Evolutionary conservation across 305 asterid genomes (phyloP).

Genomic region (Solanum chacoense): DNA sequence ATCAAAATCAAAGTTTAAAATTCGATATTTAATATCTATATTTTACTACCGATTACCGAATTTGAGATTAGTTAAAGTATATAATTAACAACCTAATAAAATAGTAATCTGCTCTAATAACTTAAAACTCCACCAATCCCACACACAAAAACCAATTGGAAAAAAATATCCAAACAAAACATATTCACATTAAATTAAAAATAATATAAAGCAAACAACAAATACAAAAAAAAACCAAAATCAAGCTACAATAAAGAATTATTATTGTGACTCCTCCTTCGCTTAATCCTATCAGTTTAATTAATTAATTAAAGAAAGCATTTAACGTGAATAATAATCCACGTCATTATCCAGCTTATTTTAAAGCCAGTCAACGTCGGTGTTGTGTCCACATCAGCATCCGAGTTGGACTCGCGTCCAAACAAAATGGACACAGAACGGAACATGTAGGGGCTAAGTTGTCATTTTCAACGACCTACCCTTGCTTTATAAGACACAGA

Average conservation of each 20-base stretch:
- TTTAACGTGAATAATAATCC: neutral
- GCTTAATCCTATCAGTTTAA: neutral
- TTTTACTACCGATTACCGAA: neutral
- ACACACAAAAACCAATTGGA: neutral
- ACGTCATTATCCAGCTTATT: neutral
- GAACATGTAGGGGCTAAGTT: slow-evolving; percentile 17
- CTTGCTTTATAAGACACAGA: neutral
- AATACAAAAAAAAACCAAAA: neutral
- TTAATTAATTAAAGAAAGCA: neutral
- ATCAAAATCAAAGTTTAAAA: neutral
- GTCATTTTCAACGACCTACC: slow-evolving; percentile 20
- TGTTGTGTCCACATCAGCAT: slow-evolving; percentile 20
- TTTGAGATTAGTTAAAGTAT: neutral
- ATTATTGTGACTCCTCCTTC: neutral
- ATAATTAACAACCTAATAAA: neutral
- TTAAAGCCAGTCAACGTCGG: slow-evolving; percentile 25
- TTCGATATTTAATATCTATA: neutral
- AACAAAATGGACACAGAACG: neutral
- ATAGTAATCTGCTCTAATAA: neutral
- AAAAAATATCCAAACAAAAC: neutral
- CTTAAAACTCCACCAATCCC: neutral
- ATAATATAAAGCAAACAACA: neutral
- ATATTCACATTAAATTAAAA: neutral
- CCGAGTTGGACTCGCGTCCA: neutral
- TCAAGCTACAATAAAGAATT: neutral